Base-by-base conservation (phyloP, 2,329 filamentous ascomycete genomes). In the Ascochyta lentis region DNA sequence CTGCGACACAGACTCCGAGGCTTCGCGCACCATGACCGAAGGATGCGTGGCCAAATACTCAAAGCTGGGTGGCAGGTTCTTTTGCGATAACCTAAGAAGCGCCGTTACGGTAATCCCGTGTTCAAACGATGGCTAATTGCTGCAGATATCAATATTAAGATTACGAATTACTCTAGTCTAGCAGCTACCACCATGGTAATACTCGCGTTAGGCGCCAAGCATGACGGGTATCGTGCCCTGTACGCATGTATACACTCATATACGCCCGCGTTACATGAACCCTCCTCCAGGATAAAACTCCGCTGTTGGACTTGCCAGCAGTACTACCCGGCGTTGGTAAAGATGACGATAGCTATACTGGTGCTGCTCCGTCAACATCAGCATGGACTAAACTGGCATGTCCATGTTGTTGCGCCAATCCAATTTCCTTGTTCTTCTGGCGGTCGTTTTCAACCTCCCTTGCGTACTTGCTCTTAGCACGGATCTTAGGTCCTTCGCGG, bases 401-500 rank as follows among this genome's bases (percentile, higher is more conserved):
- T 16, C 53, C 53, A 24, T 48, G 42, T 41, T 39, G 48, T 33
- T 47, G 41, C 13, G 13, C 29, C 26, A 23, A 4, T 19, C 19
- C 39, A 15, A 50, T 27, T 5, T 22, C 31, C 19, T 24, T 51
- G 12, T 62, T 64, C 47, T 58, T 55, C 41, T 62, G 62, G 33
- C 67, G 63, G 33, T 71, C 68, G 1, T 52, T 31, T 27, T 63
- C 61, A 6, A 72, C 56, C 47, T 63, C 46, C 47, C 58, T 51
- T 9, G 70, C 70, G 44, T 68, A 71, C 41, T 63, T 67, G 56
- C 69, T 72, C 19, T 59, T 56, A n/a, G 43, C 76, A 4, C 85
- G 77, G 26, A 87, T 80, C 4, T 71, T 67, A 0, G 82, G 80
- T 0, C 85, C 85, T 53, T 83, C 80, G 72, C 74, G 80, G 65